Base-by-base conservation (phyloP, 2,329 filamentous ascomycete genomes). In the Clonostachys rhizophaga region DNA sequence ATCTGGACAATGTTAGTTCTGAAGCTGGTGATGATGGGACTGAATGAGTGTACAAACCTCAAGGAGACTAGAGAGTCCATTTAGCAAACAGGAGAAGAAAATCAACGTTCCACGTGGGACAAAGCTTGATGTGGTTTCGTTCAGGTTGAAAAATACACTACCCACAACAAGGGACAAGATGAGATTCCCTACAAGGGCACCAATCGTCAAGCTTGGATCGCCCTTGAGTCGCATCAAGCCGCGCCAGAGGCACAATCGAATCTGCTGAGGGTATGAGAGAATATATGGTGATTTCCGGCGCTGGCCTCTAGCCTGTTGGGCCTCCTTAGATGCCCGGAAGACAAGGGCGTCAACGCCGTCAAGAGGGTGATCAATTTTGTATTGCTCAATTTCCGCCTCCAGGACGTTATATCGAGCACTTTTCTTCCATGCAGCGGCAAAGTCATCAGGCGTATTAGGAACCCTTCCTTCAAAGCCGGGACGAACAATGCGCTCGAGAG, bases 111-210 rank as follows among this genome's bases (percentile, higher is more conserved):
- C 52, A 4, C 57, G 53, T 11, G 54, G 51, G 60, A 76, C 86
- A 63, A 87, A 84, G 50, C 74, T 80, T n/a, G 58, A 56, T 1
- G 81, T 81, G 40, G 70, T 68, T 2, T 64, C 48, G 11, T 66
- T 55, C 33, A 86, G 64, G 58, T 86, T 79, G 51, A 84, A 83
- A 64, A 88, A 88, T 10, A 87, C 65, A 39, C 79, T 83, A 1
- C 81, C 81, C 33, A 87, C 76, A 48, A 88, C 82, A 8, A 89
- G 69, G 3, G 53, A 51, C 34, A 49, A 43, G 37, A 50, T 47
- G n/a, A 49, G 42, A 40, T 54, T 51, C 35, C 37, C 42, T 83
- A 82, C 11, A 11, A 70, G 64, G 43, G 65, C 67, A 1, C 63
- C 65, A 6, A 65, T 47, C 1, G 67, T 66, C 7, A 64, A 39